phyloP scores from a whole-genome alignment of 371 early-diverging fungal species.

The Sporodiniella umbellata region DNA sequence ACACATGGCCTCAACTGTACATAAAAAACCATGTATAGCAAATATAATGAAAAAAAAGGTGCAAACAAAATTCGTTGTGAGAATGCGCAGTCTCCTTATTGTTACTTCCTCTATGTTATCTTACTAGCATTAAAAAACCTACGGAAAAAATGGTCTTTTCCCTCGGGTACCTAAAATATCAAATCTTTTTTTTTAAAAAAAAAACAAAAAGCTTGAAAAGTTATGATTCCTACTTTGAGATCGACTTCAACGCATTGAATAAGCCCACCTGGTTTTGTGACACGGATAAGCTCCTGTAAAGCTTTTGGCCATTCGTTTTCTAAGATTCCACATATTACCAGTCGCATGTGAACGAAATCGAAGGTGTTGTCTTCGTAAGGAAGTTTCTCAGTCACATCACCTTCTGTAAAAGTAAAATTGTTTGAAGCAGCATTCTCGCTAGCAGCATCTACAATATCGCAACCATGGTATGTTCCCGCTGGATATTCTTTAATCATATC shows the following conservation, averaged over 20 bases:
- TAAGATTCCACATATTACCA: constrained; percentile 21
- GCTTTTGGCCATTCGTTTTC: constrained; percentile 9
- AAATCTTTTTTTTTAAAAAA: too few species aligned
- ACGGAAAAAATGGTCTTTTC: background rate
- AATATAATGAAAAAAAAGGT: too few species aligned
- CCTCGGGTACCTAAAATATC: background rate
- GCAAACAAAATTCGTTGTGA: too few species aligned
- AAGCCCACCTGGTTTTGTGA: constrained; percentile 39
- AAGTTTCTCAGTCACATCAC: constrained; percentile 8
- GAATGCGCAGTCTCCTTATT: background rate
- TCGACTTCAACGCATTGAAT: constrained; percentile 36
- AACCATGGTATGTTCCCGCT: background rate
- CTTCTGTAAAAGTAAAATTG: background rate
- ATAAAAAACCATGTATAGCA: too few species aligned
- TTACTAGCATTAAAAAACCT: background rate
- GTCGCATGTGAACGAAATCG: constrained; percentile 31
- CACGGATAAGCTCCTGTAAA: constrained; percentile 22
- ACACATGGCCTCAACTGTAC: background rate
- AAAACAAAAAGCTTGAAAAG: too few species aligned
- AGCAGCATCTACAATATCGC: background rate
- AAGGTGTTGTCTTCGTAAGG: constrained; percentile 31
- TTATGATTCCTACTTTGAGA: constrained; percentile 10
- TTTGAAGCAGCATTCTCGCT: background rate
- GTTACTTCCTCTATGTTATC: background rate
- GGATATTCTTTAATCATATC: constrained; percentile 1